Conservation (phyloP, 2,329 filamentous ascomycete genomes). For the Neophaeococcomyces mojaviensis region DNA sequence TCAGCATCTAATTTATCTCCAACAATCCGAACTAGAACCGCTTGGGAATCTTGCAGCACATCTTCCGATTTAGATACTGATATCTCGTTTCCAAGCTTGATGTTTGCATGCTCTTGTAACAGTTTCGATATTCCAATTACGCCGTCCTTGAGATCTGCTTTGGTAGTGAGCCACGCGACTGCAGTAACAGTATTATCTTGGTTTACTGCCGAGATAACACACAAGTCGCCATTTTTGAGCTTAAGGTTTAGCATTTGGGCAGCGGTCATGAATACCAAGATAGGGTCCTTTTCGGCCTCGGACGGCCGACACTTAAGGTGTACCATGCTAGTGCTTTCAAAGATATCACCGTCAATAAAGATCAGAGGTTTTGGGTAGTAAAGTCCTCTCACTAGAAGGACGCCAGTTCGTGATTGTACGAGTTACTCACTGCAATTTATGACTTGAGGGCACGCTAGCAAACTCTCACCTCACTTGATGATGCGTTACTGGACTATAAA, state of each 20-base stretch:
- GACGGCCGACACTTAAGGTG: conserved; percentile 50
- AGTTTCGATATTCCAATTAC: conserved; percentile 66
- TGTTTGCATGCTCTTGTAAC: conserved; percentile 63
- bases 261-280: conserved; percentile 51
- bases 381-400: too few species aligned
- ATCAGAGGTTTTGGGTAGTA: too few species aligned
- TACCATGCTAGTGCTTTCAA: conserved; percentile 15
- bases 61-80: conserved; percentile 49
- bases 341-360: too few species aligned
- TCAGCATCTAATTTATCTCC: conserved; percentile 17
- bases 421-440: too few species aligned
- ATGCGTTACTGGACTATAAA: too few species aligned
- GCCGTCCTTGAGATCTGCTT: conserved; percentile 56
- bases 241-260: conserved; percentile 49
- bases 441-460: too few species aligned
- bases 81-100: conserved; percentile 65
- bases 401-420: too few species aligned
- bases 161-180: conserved; percentile 55
- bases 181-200: conserved; percentile 28
- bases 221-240: conserved; percentile 52
- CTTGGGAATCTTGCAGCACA: conserved; percentile 47
- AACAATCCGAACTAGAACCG: conserved; percentile 46
- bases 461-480: too few species aligned
- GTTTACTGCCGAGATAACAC: conserved; percentile 35
- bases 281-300: conserved; percentile 48